Percentiles rank a stretch among this genome's conserved stretches.
Conservation (phyloP, 352 stramenopile species). For the Globisporangium viniferum region DNA sequence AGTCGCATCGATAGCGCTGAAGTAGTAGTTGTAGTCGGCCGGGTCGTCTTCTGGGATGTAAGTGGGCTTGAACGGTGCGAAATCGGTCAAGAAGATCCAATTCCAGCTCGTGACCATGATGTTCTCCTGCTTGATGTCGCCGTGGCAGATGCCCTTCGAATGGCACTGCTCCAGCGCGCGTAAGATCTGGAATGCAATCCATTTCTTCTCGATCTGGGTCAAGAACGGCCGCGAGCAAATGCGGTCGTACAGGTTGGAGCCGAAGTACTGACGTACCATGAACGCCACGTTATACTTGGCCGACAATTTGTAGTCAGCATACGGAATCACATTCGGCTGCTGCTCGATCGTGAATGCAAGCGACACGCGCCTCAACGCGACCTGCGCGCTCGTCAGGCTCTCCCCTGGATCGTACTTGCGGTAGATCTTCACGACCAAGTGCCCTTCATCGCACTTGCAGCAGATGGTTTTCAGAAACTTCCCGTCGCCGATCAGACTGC, state of each 20-base stretch:
- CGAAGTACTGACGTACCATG: conserved; percentile 95
- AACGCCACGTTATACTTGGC: conserved; percentile 88
- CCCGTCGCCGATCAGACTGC: conserved; percentile 78
- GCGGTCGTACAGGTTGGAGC: conserved; percentile 96
- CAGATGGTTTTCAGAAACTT: conserved; percentile 90
- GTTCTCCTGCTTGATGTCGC: conserved; percentile 98
- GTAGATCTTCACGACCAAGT: conserved; percentile 88
- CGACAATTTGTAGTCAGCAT: conserved; percentile 75
- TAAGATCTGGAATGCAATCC: conserved; percentile 97
- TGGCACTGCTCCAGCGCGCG: conserved; percentile 93
- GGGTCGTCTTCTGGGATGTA: conserved; percentile 95
- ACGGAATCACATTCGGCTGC: conserved; percentile 81
- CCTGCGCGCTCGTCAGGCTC: conserved; percentile 51
- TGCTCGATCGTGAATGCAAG: conserved; percentile 62
- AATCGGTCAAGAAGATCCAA: conserved; percentile 97
- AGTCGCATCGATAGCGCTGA: conserved; percentile 81
- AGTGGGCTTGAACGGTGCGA: conserved; percentile 94
- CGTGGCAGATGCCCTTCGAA: conserved; percentile 91
- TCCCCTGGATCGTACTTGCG: conserved; percentile 80
- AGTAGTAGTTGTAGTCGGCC: conserved; percentile 95
- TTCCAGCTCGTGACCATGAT: conserved; percentile 98
- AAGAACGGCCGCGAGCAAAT: conserved; percentile 95
- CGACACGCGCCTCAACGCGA: conserved; percentile 49
- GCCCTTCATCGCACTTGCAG: conserved; percentile 84
- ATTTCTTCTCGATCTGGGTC: conserved; percentile 95